phyloP scores from a whole-genome alignment of 1,284 basidiomycete genomes.

The Sanghuangporus baumii region DNA sequence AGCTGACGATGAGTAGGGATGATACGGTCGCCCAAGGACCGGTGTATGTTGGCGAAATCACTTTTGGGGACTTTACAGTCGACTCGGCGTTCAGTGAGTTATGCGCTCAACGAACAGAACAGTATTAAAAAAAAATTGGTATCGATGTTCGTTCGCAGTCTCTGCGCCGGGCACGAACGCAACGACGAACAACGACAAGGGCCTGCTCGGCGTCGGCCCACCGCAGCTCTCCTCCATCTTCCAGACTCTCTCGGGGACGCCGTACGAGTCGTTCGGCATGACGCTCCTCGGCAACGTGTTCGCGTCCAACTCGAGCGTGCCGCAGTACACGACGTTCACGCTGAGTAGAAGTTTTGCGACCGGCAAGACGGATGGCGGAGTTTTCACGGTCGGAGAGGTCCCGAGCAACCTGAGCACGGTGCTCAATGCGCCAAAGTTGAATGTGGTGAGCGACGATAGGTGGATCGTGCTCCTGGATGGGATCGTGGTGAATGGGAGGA shows the following conservation, averaged over 20 bases:
- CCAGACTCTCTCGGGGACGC: slow-evolving; percentile 3
- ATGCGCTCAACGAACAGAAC: neutral
- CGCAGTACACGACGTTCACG: slow-evolving; percentile 17
- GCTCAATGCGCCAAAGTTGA: neutral
- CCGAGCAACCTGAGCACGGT: slow-evolving; percentile 8
- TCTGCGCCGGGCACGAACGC: slow-evolving; percentile 18
- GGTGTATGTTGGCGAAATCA: slow-evolving; percentile 12
- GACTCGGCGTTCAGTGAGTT: slow-evolving; percentile 16
- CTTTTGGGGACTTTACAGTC: slow-evolving; percentile 15
- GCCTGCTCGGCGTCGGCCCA: slow-evolving; percentile 18
- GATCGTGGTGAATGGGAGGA: slow-evolving; percentile 17
- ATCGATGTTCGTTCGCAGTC: neutral
- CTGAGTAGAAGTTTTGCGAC: slow-evolving; percentile 15
- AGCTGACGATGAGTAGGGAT: neutral
- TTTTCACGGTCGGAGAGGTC: slow-evolving; percentile 18
- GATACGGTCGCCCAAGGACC: slow-evolving; percentile 14
- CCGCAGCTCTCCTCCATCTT: slow-evolving; percentile 15
- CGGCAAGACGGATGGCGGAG: slow-evolving; percentile 16
- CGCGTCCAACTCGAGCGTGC: slow-evolving; percentile 10
- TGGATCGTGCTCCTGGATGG: slow-evolving; percentile 19
- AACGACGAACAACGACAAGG: slow-evolving; percentile 17
- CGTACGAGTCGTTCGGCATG: slow-evolving; percentile 6
- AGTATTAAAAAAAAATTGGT: neutral
- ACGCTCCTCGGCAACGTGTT: slow-evolving; percentile 18
- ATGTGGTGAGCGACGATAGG: slow-evolving; percentile 15